These are phyloP conservation scores for Gloeophyllum trabeum DNA, from an alignment of 768 basidiomycete species.

Conservation along the genomic window DNA sequence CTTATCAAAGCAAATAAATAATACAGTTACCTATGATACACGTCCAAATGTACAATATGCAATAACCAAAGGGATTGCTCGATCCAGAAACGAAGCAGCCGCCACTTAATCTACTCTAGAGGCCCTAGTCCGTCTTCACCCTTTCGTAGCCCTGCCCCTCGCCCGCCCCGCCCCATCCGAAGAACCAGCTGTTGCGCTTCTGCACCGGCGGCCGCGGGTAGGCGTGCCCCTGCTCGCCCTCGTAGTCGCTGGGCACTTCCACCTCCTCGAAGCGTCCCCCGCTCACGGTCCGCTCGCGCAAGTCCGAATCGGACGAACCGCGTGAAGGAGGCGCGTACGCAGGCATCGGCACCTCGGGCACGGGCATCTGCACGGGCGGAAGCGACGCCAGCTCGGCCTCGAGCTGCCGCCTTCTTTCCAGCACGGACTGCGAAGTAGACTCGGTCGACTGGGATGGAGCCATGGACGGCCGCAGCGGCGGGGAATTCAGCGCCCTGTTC, in stretches of 20 bases:
- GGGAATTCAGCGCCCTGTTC: conserved; percentile 16
- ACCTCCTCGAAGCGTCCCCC: conserved; percentile 51
- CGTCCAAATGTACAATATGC: too few species aligned
- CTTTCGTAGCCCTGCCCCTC: conserved; percentile 32
- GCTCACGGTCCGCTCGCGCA: conserved; percentile 6
- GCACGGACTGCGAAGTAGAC: conserved; percentile 20
- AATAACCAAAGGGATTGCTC: too few species aligned
- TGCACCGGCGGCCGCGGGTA: conserved; percentile 14
- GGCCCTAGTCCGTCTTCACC: conserved; percentile 35
- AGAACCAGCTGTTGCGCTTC: conserved; percentile 39
- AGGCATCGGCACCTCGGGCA: conserved; percentile 22
- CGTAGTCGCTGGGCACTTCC: conserved; percentile 59
- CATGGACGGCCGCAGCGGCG: conserved; percentile 18
- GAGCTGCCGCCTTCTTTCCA: conserved; percentile 37
- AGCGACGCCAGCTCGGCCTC: conserved; percentile 52
- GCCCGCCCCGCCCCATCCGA: conserved; percentile 27
- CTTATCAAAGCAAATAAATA: background rate
- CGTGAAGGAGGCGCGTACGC: conserved; percentile 31
- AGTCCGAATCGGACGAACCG: conserved; percentile 10
- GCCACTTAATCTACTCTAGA: too few species aligned
- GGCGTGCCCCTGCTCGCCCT: conserved; percentile 34
- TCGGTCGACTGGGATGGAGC: conserved; percentile 14
- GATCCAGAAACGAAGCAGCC: too few species aligned
- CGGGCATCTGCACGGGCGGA: conserved; percentile 18
- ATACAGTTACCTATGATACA: too few species aligned